Conservation (phyloP, 176 grass and related monocot genomes). For the Cocos nucifera region DNA sequence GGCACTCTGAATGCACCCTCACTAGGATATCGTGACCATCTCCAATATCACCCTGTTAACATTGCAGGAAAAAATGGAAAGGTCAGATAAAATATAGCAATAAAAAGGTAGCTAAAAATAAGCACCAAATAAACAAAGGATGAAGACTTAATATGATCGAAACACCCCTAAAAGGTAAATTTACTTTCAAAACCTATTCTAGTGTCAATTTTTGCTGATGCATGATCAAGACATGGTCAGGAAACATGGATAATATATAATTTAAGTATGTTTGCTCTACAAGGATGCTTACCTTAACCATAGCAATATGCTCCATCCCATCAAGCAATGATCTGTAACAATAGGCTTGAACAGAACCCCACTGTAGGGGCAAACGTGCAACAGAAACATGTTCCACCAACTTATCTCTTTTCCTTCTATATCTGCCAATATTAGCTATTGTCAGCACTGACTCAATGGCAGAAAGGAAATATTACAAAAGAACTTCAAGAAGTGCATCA, state of each 20-base stretch:
- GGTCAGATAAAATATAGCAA: not conserved
- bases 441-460: not conserved
- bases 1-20: conserved; percentile 76
- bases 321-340: conserved; percentile 85
- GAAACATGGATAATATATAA: no score
- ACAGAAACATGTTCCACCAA: conserved; percentile 80
- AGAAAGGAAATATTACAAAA: no score
- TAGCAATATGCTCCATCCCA: conserved; percentile 98
- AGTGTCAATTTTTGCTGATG: no score
- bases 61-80: conserved; percentile 8
- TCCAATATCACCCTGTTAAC: conserved; percentile 79
- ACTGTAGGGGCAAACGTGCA: conserved; percentile 65
- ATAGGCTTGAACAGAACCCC: conserved; percentile 58
- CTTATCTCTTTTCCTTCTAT: conserved; percentile 91
- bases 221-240: no score
- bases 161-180: not conserved
- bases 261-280: no score
- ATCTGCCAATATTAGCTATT: conserved; percentile 30
- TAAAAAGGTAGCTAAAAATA: not conserved
- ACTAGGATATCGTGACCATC: conserved; percentile 86
- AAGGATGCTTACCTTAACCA: conserved; percentile 64
- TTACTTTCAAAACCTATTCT: not conserved
- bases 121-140: no score
- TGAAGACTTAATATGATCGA: not conserved
- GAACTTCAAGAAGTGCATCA: no score